Evolutionary conservation across 2,329 filamentous ascomycete genomes (phyloP).

Genomic region (Beauveria scarabaeidicola): DNA sequence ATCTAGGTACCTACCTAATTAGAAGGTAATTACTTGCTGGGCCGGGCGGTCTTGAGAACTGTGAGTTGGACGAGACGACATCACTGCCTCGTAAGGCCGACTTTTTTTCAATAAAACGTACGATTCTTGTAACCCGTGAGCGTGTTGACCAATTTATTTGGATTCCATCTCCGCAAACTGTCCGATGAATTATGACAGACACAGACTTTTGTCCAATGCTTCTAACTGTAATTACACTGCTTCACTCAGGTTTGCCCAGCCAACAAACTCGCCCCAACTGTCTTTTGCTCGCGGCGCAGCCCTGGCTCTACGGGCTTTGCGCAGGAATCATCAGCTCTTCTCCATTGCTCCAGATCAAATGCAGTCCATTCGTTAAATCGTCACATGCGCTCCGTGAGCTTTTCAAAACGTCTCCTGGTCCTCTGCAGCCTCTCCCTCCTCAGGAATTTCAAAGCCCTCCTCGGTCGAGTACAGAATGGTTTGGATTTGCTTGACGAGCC

Average conservation of each 20-base stretch:
- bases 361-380: constrained; percentile 7
- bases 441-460: constrained; percentile 83
- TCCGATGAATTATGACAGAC: neutral
- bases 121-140: neutral
- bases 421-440: constrained; percentile 61
- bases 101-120: neutral
- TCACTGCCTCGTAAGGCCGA: neutral
- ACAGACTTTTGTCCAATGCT: neutral
- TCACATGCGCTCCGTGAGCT: neutral
- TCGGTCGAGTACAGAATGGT: constrained; percentile 96
- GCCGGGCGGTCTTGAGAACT: no score
- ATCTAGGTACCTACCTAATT: no score
- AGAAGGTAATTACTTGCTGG: no score
- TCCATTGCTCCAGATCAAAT: constrained; percentile 1
- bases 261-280: neutral
- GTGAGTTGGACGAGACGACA: neutral
- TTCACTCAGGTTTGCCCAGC: neutral
- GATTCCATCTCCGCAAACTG: neutral
- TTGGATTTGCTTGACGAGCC: constrained; percentile 92
- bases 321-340: neutral
- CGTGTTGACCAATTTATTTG: neutral
- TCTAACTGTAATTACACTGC: constrained; percentile 9
- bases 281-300: neutral
- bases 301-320: neutral
- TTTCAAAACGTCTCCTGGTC: constrained; percentile 72